Conservation (phyloP, 306 rosid genomes). For the Ormosia emarginata region DNA sequence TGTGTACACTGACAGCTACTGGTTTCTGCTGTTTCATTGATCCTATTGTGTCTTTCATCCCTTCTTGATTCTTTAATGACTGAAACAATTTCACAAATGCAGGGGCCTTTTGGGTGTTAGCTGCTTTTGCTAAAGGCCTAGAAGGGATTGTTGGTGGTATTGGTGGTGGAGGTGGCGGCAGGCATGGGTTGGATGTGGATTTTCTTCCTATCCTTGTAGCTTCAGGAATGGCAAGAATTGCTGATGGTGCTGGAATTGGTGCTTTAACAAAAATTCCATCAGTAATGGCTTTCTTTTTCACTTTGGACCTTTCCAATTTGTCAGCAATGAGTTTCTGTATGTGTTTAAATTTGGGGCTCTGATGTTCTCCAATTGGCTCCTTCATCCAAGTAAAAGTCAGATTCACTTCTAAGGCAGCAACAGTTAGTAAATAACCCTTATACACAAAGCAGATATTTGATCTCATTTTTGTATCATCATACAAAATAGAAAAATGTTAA, state of each 20-base stretch:
- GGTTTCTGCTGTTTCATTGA: conserved; percentile 41
- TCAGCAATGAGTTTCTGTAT: conserved; percentile 74
- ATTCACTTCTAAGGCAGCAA: conserved; percentile 3
- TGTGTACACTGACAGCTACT: conserved; percentile 59
- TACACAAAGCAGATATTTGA: background rate
- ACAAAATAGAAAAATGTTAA: background rate
- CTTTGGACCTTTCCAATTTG: conserved; percentile 55
- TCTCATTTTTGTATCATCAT: background rate
- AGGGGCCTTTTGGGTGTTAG: conserved; percentile 52
- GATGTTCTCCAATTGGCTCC: conserved; percentile 48
- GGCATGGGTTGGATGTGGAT: conserved; percentile 31
- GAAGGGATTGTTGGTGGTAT: conserved; percentile 58
- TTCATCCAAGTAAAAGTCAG: conserved; percentile 33
- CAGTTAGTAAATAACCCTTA: background rate
- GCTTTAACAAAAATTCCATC: conserved; percentile 35
- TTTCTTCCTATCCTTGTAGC: conserved; percentile 30
- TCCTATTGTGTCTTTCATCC: conserved; percentile 44
- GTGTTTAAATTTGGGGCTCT: conserved; percentile 57
- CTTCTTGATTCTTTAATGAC: conserved; percentile 55
- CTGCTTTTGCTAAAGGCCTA: conserved; percentile 33
- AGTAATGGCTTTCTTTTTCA: conserved; percentile 35
- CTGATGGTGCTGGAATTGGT: conserved; percentile 30
- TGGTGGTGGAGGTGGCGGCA: conserved; percentile 46
- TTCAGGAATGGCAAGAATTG: conserved; percentile 24
- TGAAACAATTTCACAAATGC: conserved; percentile 46